Conservation (phyloP, 345 rosid genomes). For the Ceriops decandra region DNA sequence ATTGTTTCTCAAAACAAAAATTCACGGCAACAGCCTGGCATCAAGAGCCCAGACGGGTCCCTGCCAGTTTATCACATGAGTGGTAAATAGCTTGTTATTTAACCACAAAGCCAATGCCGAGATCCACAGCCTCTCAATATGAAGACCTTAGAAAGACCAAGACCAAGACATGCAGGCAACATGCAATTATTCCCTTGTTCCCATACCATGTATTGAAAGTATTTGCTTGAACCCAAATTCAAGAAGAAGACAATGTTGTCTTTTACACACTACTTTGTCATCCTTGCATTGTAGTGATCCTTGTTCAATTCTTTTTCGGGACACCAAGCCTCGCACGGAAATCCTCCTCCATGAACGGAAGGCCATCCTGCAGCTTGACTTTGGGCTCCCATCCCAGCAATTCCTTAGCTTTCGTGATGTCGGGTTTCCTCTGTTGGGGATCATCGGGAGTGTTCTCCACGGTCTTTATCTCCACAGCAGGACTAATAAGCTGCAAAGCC, state of each 20-base stretch:
- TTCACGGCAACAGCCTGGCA: background rate
- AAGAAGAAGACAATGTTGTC: background rate
- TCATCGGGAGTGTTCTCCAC: slow-evolving; percentile 95
- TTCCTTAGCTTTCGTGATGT: slow-evolving; percentile 79
- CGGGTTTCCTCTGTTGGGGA: slow-evolving; percentile 88
- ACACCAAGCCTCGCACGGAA: slow-evolving; percentile 73
- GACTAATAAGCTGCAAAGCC: slow-evolving; percentile 57
- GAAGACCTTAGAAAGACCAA: too few species aligned
- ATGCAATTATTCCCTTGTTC: too few species aligned
- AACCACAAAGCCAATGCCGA: too few species aligned
- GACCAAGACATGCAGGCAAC: too few species aligned
- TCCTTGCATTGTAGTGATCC: background rate
- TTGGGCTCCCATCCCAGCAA: slow-evolving; percentile 91
- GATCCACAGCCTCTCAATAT: too few species aligned
- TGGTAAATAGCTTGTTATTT: too few species aligned
- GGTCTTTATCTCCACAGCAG: slow-evolving; percentile 68
- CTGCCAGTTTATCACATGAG: too few species aligned
- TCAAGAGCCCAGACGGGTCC: background rate
- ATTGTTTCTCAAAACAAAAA: slow-evolving; percentile 5
- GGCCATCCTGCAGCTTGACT: slow-evolving; percentile 76
- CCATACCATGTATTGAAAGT: too few species aligned
- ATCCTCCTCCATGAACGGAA: slow-evolving; percentile 89
- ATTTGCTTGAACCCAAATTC: too few species aligned
- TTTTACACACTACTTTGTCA: background rate
- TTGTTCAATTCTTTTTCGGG: slow-evolving; percentile 33